Evolutionary conservation across 2,329 filamentous ascomycete species (phyloP).

Genomic region (Trichophyton simii): DNA sequence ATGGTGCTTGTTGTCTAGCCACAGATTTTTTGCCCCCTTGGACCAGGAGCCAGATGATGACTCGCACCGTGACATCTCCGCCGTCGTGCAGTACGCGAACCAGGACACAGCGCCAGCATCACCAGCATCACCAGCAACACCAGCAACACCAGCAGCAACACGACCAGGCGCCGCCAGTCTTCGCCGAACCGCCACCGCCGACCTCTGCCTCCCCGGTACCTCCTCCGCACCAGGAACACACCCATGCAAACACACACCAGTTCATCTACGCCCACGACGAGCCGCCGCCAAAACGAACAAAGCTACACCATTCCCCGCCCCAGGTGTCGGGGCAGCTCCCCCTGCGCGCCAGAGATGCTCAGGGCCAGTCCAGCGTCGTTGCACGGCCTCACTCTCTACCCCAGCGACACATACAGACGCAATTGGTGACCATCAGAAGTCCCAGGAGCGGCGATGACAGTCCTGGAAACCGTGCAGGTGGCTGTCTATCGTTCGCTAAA

Average conservation of each 20-base stretch:
- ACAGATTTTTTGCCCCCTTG: not conserved
- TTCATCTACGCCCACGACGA: not conserved
- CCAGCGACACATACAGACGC: not conserved
- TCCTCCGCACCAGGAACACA: not conserved
- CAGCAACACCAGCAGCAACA: not conserved
- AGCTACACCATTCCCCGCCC: not conserved
- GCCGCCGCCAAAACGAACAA: not conserved
- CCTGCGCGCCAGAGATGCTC: constrained; percentile 1
- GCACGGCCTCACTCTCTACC: not conserved
- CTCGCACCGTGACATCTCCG: constrained; percentile 4
- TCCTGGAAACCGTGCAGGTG: not conserved
- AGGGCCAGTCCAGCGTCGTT: not conserved
- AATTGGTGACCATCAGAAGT: not conserved
- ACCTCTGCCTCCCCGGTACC: not conserved
- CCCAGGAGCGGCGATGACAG: not conserved
- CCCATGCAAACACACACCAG: not conserved
- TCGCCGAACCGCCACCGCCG: not conserved
- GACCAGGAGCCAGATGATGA: not conserved
- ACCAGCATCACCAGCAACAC: not conserved
- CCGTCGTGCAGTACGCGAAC: constrained; percentile 2
- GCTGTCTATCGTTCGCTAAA: not conserved
- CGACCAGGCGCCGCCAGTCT: not conserved
- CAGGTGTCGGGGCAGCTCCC: not conserved
- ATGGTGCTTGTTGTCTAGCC: constrained; percentile 1
- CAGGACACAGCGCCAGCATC: not conserved